Percentiles rank a stretch among this genome's conserved stretches.
These are phyloP conservation scores for Podospora conica DNA, from an alignment of 495 filamentous ascomycete genomes.

Conservation along the genomic window DNA sequence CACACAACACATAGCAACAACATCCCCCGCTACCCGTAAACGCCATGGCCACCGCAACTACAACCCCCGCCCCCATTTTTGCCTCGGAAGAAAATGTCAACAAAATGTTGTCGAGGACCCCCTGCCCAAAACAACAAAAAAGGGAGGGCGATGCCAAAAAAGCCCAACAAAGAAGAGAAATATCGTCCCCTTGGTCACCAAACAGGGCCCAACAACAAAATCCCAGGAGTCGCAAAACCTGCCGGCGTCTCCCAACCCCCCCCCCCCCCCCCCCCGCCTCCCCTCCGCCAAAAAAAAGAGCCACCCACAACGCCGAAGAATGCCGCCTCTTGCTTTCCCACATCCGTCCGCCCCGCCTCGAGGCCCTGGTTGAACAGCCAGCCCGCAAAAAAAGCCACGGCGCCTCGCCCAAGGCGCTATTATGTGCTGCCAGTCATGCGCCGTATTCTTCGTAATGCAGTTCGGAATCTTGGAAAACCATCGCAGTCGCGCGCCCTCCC, in stretches of 20 bases:
- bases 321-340: neutral
- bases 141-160: neutral
- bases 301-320: neutral
- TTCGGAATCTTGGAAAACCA: neutral
- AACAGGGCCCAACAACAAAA: neutral
- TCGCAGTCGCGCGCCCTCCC: neutral
- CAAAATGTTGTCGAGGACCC: neutral
- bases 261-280: neutral
- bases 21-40: neutral
- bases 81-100: neutral
- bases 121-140: neutral
- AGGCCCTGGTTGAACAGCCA: neutral
- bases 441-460: neutral
- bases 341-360: neutral
- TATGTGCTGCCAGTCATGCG: neutral
- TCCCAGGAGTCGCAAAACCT: neutral
- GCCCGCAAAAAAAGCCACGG: neutral
- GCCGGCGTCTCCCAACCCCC: neutral
- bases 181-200: neutral
- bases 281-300: neutral
- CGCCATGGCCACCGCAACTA: neutral
- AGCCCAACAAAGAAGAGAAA: slow-evolving; percentile 2
- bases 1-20: neutral
- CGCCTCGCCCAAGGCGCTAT: neutral
- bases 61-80: neutral